Conservation (phyloP, 371 early-diverging fungal species). For the Mortierella sp. region DNA sequence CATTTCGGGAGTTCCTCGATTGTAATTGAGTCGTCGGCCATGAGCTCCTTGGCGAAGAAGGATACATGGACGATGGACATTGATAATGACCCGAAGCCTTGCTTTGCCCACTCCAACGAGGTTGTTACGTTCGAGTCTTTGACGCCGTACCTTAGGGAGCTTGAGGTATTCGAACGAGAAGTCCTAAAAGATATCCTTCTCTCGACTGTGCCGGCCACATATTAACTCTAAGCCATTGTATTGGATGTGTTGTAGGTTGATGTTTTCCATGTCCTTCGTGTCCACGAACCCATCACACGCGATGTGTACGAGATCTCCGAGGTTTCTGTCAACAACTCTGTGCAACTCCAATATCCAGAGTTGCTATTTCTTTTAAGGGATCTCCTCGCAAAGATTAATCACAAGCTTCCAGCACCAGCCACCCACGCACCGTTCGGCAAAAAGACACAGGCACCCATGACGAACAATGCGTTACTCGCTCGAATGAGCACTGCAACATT, state of each 20-base stretch:
- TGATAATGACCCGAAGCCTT: not conserved
- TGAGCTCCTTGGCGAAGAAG: conserved; percentile 3
- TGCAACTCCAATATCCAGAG: conserved; percentile 41
- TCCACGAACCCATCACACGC: conserved; percentile 34
- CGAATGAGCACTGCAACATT: conserved; percentile 55
- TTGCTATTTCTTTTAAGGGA: conserved; percentile 65
- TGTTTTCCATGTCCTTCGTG: conserved; percentile 44
- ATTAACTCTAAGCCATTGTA: too few relatives aligned
- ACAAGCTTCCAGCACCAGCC: conserved; percentile 57
- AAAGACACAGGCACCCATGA: conserved; percentile 50
- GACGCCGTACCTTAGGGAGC: conserved; percentile 56
- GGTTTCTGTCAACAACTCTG: conserved; percentile 10
- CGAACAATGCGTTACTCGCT: conserved; percentile 42
- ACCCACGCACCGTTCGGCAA: conserved; percentile 51
- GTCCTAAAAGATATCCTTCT: not conserved
- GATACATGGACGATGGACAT: conserved; percentile 10
- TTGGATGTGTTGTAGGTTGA: conserved; percentile 41
- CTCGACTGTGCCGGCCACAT: too few relatives aligned
- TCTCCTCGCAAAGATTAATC: conserved; percentile 62
- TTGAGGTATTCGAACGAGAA: conserved; percentile 61
- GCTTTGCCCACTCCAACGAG: conserved; percentile 20
- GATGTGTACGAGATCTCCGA: conserved; percentile 22
- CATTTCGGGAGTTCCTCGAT: not conserved
- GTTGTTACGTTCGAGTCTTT: conserved; percentile 28
- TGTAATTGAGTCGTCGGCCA: conserved; percentile 10